Percentiles rank a stretch among this genome's conserved stretches.
These are phyloP conservation scores for Camillea tinctor DNA, from an alignment of 2,329 filamentous ascomycete genomes.

Conservation along the genomic window DNA sequence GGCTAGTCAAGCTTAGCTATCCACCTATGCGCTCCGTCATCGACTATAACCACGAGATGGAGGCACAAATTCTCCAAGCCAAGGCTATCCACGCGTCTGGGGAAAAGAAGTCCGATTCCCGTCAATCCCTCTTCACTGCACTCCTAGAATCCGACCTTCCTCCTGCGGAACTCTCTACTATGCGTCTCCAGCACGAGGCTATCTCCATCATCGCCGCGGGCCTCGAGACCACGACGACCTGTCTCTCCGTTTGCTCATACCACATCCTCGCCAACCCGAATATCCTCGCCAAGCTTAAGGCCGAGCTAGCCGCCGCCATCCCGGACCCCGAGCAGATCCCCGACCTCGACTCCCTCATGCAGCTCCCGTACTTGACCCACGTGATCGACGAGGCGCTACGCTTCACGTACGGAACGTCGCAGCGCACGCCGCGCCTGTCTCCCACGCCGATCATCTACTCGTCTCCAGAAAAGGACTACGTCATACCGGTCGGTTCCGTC, in stretches of 20 bases:
- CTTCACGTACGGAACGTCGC: slow-evolving; percentile 32
- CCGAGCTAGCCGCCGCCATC: slow-evolving; percentile 12
- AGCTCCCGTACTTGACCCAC: slow-evolving; percentile 27
- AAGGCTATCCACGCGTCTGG: background rate
- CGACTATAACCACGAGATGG: background rate
- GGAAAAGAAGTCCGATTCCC: background rate
- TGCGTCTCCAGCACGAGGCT: slow-evolving; percentile 14
- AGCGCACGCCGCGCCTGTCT: slow-evolving; percentile 26
- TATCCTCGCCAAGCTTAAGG: slow-evolving; percentile 3
- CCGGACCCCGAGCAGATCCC: slow-evolving; percentile 13
- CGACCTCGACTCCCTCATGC: slow-evolving; percentile 17
- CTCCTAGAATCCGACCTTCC: slow-evolving; percentile 10
- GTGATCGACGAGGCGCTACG: slow-evolving; percentile 32
- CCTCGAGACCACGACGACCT: slow-evolving; percentile 26
- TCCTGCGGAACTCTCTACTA: slow-evolving; percentile 5
- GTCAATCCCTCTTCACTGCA: slow-evolving; percentile 5
- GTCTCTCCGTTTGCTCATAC: slow-evolving; percentile 2
- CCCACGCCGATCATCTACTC: slow-evolving; percentile 20
- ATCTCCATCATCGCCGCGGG: slow-evolving; percentile 15
- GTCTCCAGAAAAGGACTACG: slow-evolving; percentile 10
- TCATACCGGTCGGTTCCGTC: slow-evolving; percentile 27
- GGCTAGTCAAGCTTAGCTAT: background rate
- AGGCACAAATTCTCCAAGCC: background rate
- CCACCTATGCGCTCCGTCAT: background rate
- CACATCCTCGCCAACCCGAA: slow-evolving; percentile 8